Conservation (phyloP, 2,329 filamentous ascomycete genomes). For the Apiospora pterosperma region DNA sequence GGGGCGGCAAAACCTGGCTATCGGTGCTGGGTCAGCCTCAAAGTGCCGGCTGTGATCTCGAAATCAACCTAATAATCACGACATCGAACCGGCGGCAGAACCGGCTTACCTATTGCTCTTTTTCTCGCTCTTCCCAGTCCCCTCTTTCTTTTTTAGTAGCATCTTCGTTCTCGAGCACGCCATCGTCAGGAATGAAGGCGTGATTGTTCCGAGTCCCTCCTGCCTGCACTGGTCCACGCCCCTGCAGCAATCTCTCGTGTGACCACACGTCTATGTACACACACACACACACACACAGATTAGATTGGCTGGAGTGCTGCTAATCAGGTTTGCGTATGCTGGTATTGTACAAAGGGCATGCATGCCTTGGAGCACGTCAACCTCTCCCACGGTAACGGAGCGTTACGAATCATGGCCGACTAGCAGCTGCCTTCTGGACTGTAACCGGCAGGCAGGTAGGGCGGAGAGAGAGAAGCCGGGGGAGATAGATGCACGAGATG, state of each 20-base stretch:
- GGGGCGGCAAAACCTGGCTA: conserved; percentile 10
- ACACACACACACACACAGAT: not conserved
- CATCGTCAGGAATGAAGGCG: conserved; percentile 9
- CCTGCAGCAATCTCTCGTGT: not conserved
- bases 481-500: not conserved
- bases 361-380: not conserved
- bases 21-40: conserved; percentile 7
- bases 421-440: not conserved
- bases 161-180: conserved; percentile 9
- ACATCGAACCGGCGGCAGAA: conserved; percentile 3
- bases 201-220: not conserved
- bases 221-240: not conserved
- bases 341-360: not conserved
- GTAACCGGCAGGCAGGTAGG: not conserved
- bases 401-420: not conserved
- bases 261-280: not conserved
- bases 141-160: conserved; percentile 4
- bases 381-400: not conserved
- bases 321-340: not conserved
- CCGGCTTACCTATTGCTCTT: not conserved
- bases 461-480: not conserved
- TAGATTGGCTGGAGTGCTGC: not conserved
- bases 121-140: not conserved
- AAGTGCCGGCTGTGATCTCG: conserved; percentile 1
- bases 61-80: conserved; percentile 1